Conservation (phyloP, 768 basidiomycete species). For the Paxillus rubicundulus region DNA sequence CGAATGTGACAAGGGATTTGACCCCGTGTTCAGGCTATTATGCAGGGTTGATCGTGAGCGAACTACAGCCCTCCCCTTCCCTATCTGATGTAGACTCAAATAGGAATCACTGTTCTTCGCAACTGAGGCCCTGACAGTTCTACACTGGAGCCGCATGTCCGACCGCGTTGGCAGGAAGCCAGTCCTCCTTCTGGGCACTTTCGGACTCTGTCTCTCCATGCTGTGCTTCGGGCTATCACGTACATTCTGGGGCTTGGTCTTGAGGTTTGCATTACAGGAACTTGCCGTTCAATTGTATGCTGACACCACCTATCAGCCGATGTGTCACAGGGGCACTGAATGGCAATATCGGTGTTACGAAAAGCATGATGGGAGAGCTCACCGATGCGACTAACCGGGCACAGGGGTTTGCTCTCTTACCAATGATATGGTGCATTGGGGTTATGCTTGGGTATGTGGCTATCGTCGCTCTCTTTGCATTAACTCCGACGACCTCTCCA, state of each 20-base stretch:
- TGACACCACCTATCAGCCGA: slow-evolving; percentile 28
- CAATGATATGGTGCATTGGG: slow-evolving; percentile 17
- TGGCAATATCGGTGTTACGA: slow-evolving; percentile 66
- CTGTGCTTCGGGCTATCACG: slow-evolving; percentile 66
- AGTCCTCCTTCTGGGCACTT: slow-evolving; percentile 61
- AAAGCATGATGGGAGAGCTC: slow-evolving; percentile 60
- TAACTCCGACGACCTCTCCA: slow-evolving; percentile 9
- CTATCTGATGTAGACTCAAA: neutral
- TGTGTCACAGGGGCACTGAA: slow-evolving; percentile 61
- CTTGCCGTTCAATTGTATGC: too few relatives aligned
- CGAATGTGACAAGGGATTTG: neutral
- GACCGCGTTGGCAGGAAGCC: slow-evolving; percentile 73
- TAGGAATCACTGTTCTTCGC: slow-evolving; percentile 78
- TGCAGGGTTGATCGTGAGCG: slow-evolving; percentile 63
- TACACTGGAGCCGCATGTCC: slow-evolving; percentile 72
- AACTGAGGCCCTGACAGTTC: slow-evolving; percentile 66
- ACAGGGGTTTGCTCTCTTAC: slow-evolving; percentile 19
- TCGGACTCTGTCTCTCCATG: slow-evolving; percentile 65
- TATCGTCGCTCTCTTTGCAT: too few relatives aligned
- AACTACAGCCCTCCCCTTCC: neutral
- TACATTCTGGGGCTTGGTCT: slow-evolving; percentile 60
- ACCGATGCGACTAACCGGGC: slow-evolving; percentile 39
- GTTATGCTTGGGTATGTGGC: too few relatives aligned
- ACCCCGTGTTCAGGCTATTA: slow-evolving; percentile 48
- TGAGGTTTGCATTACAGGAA: slow-evolving; percentile 28